These are phyloP conservation scores for Rhododendron ferrugineum DNA, from an alignment of 148 eudicot species.

Conservation along the genomic window DNA sequence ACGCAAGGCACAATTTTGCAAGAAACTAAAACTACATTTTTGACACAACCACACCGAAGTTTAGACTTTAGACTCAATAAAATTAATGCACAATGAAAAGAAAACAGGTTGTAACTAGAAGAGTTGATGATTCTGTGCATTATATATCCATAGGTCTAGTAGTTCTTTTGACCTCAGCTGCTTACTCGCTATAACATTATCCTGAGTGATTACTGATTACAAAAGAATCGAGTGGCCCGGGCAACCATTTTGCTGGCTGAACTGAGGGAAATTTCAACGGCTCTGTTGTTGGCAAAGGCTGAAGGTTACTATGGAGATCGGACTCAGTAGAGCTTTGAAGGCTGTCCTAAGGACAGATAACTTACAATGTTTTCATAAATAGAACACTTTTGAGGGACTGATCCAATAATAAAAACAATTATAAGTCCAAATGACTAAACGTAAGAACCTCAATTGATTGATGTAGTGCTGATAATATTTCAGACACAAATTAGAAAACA, in stretches of 20 bases:
- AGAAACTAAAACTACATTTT: not conserved
- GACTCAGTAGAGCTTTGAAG: not conserved
- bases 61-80: not conserved
- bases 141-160: not conserved
- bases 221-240: not conserved
- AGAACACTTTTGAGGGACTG: not conserved
- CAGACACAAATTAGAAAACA: not conserved
- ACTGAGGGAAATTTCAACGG: not conserved
- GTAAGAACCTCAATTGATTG: not conserved
- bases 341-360: not conserved
- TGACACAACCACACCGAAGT: not conserved
- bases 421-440: slow-evolving; percentile 3
- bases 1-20: not conserved
- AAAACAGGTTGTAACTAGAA: not conserved
- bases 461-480: not conserved
- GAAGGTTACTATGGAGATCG: not conserved
- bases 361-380: not conserved
- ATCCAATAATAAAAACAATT: not conserved
- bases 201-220: not conserved
- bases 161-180: not conserved
- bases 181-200: not conserved
- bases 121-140: not conserved
- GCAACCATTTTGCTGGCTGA: not conserved
- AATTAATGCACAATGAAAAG: not conserved
- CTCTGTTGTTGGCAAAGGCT: not conserved